Conservation (phyloP, 2,329 filamentous ascomycete species). For the Scedosporium boydii region DNA sequence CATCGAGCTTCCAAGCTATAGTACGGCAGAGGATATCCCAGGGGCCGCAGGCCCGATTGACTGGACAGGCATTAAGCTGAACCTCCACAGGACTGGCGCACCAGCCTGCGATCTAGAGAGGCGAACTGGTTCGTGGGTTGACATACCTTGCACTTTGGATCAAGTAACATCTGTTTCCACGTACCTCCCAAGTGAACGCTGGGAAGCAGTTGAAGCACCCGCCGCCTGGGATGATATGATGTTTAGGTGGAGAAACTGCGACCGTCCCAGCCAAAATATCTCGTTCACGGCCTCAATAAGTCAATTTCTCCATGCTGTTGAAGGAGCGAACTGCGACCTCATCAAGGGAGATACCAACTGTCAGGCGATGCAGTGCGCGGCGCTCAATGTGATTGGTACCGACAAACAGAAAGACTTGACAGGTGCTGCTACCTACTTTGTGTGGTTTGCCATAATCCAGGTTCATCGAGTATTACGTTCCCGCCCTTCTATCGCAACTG, state of each 20-base stretch:
- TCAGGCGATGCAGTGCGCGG: neutral
- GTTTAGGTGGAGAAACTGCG: slow-evolving; percentile 1
- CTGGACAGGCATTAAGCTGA: neutral
- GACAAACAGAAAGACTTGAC: neutral
- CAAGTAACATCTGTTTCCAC: neutral
- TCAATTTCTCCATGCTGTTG: too few species aligned
- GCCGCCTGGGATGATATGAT: neutral
- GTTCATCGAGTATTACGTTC: neutral
- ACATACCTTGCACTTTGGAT: neutral
- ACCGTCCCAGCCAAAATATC: neutral
- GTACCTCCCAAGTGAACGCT: neutral
- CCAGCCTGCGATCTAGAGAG: neutral
- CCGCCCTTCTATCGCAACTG: neutral
- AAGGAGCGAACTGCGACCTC: neutral
- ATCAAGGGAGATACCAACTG: neutral
- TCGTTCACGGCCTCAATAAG: too few species aligned
- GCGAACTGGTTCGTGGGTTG: neutral
- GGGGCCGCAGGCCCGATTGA: neutral
- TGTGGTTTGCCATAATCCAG: neutral
- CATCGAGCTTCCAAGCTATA: neutral
- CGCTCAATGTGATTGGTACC: neutral
- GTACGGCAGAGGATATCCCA: neutral
- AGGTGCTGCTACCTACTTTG: neutral
- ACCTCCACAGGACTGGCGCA: neutral
- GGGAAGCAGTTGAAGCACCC: neutral